Percentiles rank a stretch among this genome's conserved stretches.
Evolutionary conservation across 352 stramenopile species (phyloP).

Genomic region (Thraustochytrium sp.): DNA sequence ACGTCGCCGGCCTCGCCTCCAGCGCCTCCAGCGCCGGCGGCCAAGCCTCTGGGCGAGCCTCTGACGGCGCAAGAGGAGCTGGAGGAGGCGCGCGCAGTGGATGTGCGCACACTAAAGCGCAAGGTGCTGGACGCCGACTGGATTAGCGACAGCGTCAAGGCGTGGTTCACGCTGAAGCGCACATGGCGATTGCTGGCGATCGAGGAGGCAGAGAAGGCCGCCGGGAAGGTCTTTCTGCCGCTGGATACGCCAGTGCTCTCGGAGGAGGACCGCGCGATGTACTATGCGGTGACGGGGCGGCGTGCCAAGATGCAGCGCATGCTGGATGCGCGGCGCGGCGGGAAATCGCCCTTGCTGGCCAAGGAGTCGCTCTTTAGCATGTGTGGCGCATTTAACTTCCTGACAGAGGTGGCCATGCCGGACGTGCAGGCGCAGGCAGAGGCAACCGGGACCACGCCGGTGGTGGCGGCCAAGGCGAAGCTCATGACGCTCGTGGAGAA

Average conservation of each 20-base stretch:
- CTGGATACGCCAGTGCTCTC: not conserved
- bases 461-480: not conserved
- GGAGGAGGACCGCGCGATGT: constrained; percentile 20
- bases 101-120: not conserved
- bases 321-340: not conserved
- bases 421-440: not conserved
- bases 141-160: constrained; percentile 20
- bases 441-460: not conserved
- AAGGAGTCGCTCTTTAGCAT: not conserved
- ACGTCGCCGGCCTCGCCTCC: not conserved
- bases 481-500: not conserved
- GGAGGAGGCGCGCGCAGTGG: not conserved
- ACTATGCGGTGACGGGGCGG: constrained; percentile 23
- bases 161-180: constrained; percentile 14
- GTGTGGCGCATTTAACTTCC: not conserved
- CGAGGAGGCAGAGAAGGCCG: not conserved
- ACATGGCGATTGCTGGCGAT: not conserved
- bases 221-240: not conserved
- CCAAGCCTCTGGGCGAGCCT: not conserved
- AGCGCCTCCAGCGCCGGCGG: not conserved
- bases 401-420: not conserved
- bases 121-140: not conserved
- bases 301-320: not conserved
- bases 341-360: not conserved
- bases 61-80: not conserved